Evolutionary conservation across 2,329 filamentous ascomycete genomes (phyloP), one percentile per base, ranked within the genome.

Genomic region (Fusarium scirpi): DNA sequence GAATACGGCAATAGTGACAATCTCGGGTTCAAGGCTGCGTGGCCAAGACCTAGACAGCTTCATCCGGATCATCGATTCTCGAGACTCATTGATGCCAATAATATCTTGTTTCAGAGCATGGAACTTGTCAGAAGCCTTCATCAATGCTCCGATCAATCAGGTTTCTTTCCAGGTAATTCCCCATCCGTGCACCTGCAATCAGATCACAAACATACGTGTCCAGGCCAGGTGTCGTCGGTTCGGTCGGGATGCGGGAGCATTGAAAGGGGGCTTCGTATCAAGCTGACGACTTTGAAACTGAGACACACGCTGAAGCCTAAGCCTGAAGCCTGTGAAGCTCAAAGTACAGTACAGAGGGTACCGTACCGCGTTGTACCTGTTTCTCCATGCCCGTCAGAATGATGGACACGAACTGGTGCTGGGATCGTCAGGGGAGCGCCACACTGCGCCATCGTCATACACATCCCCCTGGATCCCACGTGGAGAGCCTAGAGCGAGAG

Each of bases 341-440:
- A 30, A 30, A 5, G 18, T 38, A 38, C 22, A 5, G 18, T 38
- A 38, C 22, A 54, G 43, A 30, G 38, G 41, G 24, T 58, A 60
- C 41, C 27, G 38, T 52, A 62, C 25, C 22, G 30, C 18, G 29
- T 47, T 32, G 61, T 48, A 52, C 22, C 30, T 38, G n/a, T 49
- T 20, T 65, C 44, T 65, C 51, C 45, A 66, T 66, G 63, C 18
- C 47, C 59, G 54, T 67, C 67, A 70, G 54, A 58, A 51, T 54
- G 44, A 63, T 57, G 57, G 59, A 20, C 63, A 61, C 63, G 55
- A 71, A 69, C 68, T 52, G 34, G 18, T 38, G 34, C 34, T 38
- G 34, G 59, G 68, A 70, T 71, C 68, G 64, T 62, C 68, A 70
- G 68, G 67, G 67, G 68, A 71, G 49, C 68, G 68, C 64, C 68